phyloP scores from a whole-genome alignment of 768 basidiomycete species.

The Nevesoporus exiguus region DNA sequence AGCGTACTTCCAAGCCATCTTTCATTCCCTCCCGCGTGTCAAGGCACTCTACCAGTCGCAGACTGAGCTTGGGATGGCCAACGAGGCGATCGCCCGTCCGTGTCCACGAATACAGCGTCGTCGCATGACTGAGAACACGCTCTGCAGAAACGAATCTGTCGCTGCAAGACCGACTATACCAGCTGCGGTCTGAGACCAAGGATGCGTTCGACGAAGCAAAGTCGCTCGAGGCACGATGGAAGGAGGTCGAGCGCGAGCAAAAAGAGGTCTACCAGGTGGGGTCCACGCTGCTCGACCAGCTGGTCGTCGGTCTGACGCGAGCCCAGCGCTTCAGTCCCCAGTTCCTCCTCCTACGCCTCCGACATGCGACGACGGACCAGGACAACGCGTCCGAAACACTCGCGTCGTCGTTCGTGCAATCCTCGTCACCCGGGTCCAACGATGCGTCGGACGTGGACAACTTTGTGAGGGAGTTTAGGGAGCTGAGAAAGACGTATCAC shows the following conservation, averaged over 20 bases:
- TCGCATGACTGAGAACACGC: constrained; percentile 8
- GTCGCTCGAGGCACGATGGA: constrained; percentile 76
- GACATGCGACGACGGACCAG: constrained; percentile 85
- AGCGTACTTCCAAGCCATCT: constrained; percentile 80
- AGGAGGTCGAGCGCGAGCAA: constrained; percentile 85
- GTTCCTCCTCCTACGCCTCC: constrained; percentile 83
- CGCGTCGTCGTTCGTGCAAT: constrained; percentile 79
- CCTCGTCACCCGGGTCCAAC: constrained; percentile 33
- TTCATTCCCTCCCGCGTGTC: constrained; percentile 75
- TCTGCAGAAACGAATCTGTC: constrained; percentile 67
- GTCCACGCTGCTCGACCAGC: constrained; percentile 11
- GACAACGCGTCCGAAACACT: constrained; percentile 86
- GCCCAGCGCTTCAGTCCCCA: constrained; percentile 79
- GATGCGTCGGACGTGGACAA: constrained; percentile 64
- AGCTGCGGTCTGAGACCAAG: constrained; percentile 76
- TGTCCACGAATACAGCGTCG: constrained; percentile 9
- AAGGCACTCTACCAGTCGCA: constrained; percentile 73
- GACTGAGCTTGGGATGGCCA: constrained; percentile 75
- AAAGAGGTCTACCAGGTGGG: constrained; percentile 83
- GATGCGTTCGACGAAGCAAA: constrained; percentile 88
- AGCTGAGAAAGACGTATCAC: constrained; percentile 85
- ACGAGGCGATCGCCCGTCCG: constrained; percentile 84
- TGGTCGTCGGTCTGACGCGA: constrained; percentile 6
- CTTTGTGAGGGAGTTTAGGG: constrained; percentile 86
- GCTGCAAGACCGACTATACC: constrained; percentile 72